Percentiles rank a stretch among this genome's conserved stretches.
These are phyloP conservation scores for Blastocystis sp. DNA, from an alignment of 352 stramenopile species.

Conservation along the genomic window DNA sequence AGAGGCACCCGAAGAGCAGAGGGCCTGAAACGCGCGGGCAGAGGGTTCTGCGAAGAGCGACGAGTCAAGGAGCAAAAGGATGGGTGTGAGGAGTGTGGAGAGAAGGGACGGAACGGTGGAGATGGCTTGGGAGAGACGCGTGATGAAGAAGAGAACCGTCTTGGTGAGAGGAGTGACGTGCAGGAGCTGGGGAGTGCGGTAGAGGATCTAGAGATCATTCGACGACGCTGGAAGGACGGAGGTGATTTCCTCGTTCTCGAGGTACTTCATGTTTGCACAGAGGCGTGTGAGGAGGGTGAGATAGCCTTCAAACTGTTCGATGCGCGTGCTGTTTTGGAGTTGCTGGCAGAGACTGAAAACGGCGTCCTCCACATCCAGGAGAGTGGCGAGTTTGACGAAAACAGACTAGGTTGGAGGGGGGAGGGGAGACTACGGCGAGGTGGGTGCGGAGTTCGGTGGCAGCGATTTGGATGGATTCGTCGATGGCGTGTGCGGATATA, in stretches of 20 bases:
- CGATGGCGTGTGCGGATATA: neutral
- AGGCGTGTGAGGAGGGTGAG: neutral
- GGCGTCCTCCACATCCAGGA: neutral
- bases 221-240: neutral
- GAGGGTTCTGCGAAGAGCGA: neutral
- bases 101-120: neutral
- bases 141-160: neutral
- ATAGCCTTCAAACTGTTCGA: slow-evolving; percentile 16
- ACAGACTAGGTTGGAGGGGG: neutral
- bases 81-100: neutral
- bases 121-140: neutral
- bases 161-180: neutral
- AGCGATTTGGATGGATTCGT: neutral
- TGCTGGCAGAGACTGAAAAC: neutral
- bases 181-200: neutral
- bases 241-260: slow-evolving; percentile 42
- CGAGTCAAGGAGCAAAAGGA: neutral
- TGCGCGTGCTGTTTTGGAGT: neutral
- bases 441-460: neutral
- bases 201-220: neutral
- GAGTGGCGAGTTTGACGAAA: neutral
- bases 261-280: neutral
- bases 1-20: neutral
- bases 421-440: neutral
- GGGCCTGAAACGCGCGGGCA: neutral